Percentiles rank a stretch among this genome's conserved stretches.
Evolutionary conservation across 2,329 filamentous ascomycete species (phyloP).

Genomic region (Neospermospora avenae): DNA sequence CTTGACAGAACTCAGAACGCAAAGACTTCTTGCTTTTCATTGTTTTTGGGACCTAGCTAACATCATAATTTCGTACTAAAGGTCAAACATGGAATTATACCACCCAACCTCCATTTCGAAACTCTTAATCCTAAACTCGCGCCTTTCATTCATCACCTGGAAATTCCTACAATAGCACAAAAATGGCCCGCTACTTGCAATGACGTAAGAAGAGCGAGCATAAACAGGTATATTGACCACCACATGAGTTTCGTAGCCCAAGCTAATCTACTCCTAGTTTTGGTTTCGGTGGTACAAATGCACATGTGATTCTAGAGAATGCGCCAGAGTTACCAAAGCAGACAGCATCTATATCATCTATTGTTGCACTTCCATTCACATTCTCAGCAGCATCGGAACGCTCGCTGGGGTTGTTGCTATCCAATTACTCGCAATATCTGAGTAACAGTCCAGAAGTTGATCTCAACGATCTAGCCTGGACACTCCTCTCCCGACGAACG

Average conservation of each 20-base stretch:
- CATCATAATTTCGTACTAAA: background rate
- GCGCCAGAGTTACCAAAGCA: background rate
- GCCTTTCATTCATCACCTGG: conserved; percentile 22
- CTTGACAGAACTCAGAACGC: background rate
- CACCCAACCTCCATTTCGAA: conserved; percentile 30
- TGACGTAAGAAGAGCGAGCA: conserved; percentile 20
- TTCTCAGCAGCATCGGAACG: conserved; percentile 13
- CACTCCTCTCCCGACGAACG: conserved; percentile 9
- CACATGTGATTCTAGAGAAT: conserved; percentile 13
- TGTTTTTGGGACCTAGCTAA: background rate
- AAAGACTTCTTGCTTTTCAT: background rate
- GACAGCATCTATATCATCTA: background rate
- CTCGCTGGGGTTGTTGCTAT: background rate
- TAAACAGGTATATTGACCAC: conserved; percentile 19
- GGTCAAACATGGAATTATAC: conserved; percentile 24
- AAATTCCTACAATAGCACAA: conserved; percentile 6
- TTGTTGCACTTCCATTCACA: conserved; percentile 4
- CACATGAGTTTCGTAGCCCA: too few species aligned
- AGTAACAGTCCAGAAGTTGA: background rate
- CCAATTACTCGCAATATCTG: conserved; percentile 5
- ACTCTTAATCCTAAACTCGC: conserved; percentile 28
- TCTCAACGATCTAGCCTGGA: conserved; percentile 7
- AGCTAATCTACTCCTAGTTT: conserved; percentile 10
- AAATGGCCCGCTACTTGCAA: conserved; percentile 23
- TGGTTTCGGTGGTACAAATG: conserved; percentile 17